phyloP scores from a whole-genome alignment of 108 stramenopile genomes.

The Cyclotella baltica region DNA sequence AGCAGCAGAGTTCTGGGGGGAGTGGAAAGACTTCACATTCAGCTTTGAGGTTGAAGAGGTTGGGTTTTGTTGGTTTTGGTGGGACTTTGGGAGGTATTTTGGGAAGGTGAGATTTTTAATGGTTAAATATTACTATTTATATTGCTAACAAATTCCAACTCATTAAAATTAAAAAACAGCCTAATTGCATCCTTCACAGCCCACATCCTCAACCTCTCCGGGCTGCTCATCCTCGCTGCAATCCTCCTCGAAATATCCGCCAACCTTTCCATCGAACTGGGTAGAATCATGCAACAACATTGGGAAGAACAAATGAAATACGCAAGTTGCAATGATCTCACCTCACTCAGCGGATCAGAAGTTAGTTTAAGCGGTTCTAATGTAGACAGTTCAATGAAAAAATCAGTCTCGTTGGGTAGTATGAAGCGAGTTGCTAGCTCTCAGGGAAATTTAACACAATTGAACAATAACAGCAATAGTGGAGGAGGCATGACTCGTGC shows the following conservation, averaged over 20 bases:
- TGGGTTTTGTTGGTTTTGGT: conserved; percentile 87
- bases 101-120: conserved; percentile 65
- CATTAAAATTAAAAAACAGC: conserved; percentile 40
- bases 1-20: too few species aligned
- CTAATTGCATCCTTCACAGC: conserved; percentile 77
- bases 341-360: conserved; percentile 55
- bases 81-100: conserved; percentile 88
- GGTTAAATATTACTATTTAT: not conserved
- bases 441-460: conserved; percentile 64
- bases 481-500: conserved; percentile 40
- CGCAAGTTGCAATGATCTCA: conserved; percentile 66
- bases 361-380: conserved; percentile 28
- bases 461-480: conserved; percentile 17
- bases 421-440: conserved; percentile 86
- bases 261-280: conserved; percentile 83
- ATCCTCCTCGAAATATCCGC: conserved; percentile 78
- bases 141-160: conserved; percentile 2
- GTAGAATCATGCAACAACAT: conserved; percentile 87
- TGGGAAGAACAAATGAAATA: conserved; percentile 85
- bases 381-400: conserved; percentile 67
- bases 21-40: conserved; percentile 28
- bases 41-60: conserved; percentile 66
- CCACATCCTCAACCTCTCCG: conserved; percentile 72
- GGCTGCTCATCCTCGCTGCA: conserved; percentile 78
- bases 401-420: conserved; percentile 69